A percentile compares a stretch with the other conserved stretches of the same genome.
These are phyloP conservation scores for Wickerhamomyces strasburgensis DNA, from an alignment of 805 yeast genomes.

Conservation along the genomic window DNA sequence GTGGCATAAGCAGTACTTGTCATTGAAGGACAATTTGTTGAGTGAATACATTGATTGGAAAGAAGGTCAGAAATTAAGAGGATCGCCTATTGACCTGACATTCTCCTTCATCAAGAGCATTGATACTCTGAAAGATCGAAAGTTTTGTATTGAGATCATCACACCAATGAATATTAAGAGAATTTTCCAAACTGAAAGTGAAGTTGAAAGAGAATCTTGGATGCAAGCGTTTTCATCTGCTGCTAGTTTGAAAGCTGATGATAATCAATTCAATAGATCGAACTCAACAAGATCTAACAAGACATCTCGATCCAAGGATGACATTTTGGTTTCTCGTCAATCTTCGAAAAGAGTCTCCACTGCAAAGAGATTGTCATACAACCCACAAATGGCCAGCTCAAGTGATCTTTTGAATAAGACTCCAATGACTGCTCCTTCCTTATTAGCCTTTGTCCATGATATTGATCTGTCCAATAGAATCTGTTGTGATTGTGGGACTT, in stretches of 20 bases:
- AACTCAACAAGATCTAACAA: background rate
- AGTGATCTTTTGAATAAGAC: slow-evolving; percentile 1
- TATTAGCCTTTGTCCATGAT: slow-evolving; percentile 22
- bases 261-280: slow-evolving; percentile 6
- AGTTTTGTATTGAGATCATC: slow-evolving; percentile 69
- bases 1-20: slow-evolving; percentile 92
- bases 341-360: background rate
- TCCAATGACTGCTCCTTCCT: slow-evolving; percentile 1
- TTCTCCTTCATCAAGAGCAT: slow-evolving; percentile 54
- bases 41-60: slow-evolving; percentile 80
- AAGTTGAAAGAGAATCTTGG: slow-evolving; percentile 68
- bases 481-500: slow-evolving; percentile 79
- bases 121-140: slow-evolving; percentile 18
- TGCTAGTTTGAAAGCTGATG: slow-evolving; percentile 27
- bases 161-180: slow-evolving; percentile 64
- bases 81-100: slow-evolving; percentile 66
- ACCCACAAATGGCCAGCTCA: background rate
- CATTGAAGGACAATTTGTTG: slow-evolving; percentile 60
- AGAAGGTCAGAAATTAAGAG: slow-evolving; percentile 54
- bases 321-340: background rate
- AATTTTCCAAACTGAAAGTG: slow-evolving; percentile 68
- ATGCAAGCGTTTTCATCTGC: slow-evolving; percentile 57
- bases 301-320: background rate
- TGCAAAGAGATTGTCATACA: background rate
- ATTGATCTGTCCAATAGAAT: slow-evolving; percentile 48